Percentiles rank a stretch among this genome's conserved stretches.
Evolutionary conservation across 2,329 filamentous ascomycete genomes (phyloP).

Genomic region (Eutypella sp.): DNA sequence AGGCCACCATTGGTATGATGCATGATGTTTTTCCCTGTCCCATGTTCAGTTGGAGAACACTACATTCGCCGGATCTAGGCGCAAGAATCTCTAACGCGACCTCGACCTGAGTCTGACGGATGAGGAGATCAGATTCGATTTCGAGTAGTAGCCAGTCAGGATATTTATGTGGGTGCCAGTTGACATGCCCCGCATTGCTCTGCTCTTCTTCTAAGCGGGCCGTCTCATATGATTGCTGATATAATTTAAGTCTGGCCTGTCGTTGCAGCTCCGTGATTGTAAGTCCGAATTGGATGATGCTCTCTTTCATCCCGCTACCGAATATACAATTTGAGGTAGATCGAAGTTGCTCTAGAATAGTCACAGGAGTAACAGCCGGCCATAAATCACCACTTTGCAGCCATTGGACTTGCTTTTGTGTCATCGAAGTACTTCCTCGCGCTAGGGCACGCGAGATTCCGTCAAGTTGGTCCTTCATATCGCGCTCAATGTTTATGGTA

Average conservation of each 20-base stretch:
- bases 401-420: slow-evolving; percentile 31
- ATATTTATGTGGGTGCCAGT: slow-evolving; percentile 49
- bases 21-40: slow-evolving; percentile 57
- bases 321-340: slow-evolving; percentile 25
- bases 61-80: slow-evolving; percentile 47
- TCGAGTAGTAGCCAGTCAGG: slow-evolving; percentile 64
- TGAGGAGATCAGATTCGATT: slow-evolving; percentile 58
- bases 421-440: slow-evolving; percentile 3
- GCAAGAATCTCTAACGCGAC: slow-evolving; percentile 57
- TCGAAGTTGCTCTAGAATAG: slow-evolving; percentile 44
- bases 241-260: slow-evolving; percentile 35
- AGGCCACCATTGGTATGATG: slow-evolving; percentile 49
- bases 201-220: slow-evolving; percentile 37
- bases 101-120: slow-evolving; percentile 56
- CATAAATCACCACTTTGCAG: slow-evolving; percentile 36
- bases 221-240: slow-evolving; percentile 16
- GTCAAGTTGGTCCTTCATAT: background rate
- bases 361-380: slow-evolving; percentile 37
- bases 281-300: slow-evolving; percentile 38
- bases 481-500: slow-evolving; percentile 3
- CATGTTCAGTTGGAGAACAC: slow-evolving; percentile 64
- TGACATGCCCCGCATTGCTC: slow-evolving; percentile 44
- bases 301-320: slow-evolving; percentile 30
- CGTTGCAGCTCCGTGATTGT: slow-evolving; percentile 41
- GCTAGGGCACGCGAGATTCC: slow-evolving; percentile 8